Base-by-base conservation (phyloP, 805 yeast species). In the Candida parachauliodes region DNA sequence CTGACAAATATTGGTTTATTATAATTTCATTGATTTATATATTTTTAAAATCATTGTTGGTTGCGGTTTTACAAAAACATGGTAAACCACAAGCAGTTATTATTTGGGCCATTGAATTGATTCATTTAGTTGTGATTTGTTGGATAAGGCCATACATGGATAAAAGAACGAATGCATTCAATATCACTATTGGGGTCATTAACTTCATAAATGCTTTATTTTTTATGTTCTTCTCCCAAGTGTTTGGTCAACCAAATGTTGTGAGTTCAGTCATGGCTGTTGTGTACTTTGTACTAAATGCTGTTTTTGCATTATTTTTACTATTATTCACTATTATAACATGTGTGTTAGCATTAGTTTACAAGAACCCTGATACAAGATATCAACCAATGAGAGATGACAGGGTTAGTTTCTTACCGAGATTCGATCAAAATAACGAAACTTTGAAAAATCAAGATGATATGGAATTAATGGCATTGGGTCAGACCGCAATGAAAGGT, bases 301-400 rank as follows among this genome's bases (percentile, higher is more conserved):
- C 98, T 0, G 81, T 79, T 0, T 84, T 88, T 61, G 91, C 97
- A 3, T 70, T 87, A 47, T 74, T 86, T 51, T 72, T 91, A 52
- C 66, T 93, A 56, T 67, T 93, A 34, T 82, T 89, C 72, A 88
- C 96, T 32, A 80, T 93, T 50, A 78, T 88, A 26, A 85, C 96
- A 1, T 89, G 98, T 66, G 68, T 81, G 5, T 68, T 88, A 61
- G 96, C 96, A 0, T 61, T 93, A 51, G 48, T 89, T 22, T 82
- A 84, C 59, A 88, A 84, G 70, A 88, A 93, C 59, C 98, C 98
- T 37, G 98, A 93, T 62, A 79, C 91, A 8, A 77, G 95, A 50
- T 93, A 93, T 67, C 91, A 88, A 65, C 98, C 96, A 44, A 84
- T 91, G 83, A 84, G 83, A 51, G 98, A 93, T 60, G 98, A 93